phyloP scores from a whole-genome alignment of 176 grass and related monocot species.

The Metroxylon sagu region DNA sequence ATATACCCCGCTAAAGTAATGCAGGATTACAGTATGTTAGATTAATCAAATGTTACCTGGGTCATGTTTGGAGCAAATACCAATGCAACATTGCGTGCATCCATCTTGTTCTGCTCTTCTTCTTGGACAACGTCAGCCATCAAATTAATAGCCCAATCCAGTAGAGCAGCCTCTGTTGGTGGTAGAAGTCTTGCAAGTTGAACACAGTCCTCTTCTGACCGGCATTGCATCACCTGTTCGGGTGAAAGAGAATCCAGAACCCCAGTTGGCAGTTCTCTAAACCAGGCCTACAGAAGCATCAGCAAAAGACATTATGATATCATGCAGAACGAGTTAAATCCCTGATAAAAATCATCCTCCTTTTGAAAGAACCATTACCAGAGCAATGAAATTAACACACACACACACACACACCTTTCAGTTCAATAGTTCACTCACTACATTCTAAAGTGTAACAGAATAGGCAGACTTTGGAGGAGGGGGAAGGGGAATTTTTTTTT shows the following conservation, averaged over 20 bases:
- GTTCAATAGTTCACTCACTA: too few relatives aligned
- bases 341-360: too few relatives aligned
- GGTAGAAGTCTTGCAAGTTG: constrained; percentile 42
- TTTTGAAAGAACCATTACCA: too few relatives aligned
- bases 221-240: constrained; percentile 74
- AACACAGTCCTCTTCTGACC: constrained; percentile 60
- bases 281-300: constrained; percentile 58
- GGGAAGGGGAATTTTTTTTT: too few relatives aligned
- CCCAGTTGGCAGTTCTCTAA: constrained; percentile 61
- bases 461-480: too few relatives aligned
- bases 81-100: constrained; percentile 66
- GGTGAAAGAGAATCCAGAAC: constrained; percentile 58
- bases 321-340: too few relatives aligned
- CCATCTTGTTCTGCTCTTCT: constrained; percentile 77
- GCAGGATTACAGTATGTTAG: background rate
- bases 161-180: constrained; percentile 45
- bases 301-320: background rate
- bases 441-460: too few relatives aligned
- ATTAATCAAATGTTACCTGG: constrained; percentile 33
- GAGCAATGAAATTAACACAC: too few relatives aligned
- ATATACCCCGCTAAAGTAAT: too few relatives aligned
- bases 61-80: constrained; percentile 93
- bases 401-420: too few relatives aligned
- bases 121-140: constrained; percentile 84
- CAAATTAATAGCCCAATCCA: constrained; percentile 78